Evolutionary conservation across 129 eudicot genomes (phyloP), one percentile per base, ranked within the genome.

Genomic region (Cynara cardunculus): DNA sequence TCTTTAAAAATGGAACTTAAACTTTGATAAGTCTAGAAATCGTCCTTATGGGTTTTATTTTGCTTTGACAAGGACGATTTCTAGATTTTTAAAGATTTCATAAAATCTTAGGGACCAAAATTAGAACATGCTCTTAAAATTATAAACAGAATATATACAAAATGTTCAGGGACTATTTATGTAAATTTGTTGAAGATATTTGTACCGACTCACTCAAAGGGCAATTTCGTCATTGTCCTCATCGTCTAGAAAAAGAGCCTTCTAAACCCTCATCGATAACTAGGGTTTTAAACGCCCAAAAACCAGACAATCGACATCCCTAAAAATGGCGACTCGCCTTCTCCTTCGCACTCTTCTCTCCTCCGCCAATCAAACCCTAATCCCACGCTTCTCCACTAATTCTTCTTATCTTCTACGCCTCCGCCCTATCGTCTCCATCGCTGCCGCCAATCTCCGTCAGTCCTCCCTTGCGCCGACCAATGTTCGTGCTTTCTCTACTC

Each of bases 401-500:
- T 82, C 93, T 13, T 71, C 76, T 6, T 25, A 69, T 34, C 37
- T 87, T 76, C 53, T 68, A 69, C 97, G 94, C 37, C 83, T 86
- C 83, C 98, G 94, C 5, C 91, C 93, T 5, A 73, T 91, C 18
- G 75, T 79, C 65, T 24, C 65, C 65, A 0, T 56, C 78, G 81
- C 89, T 84, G 87, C 75, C 25, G 84, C 79, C 22, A 49, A 24
- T 85, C 32, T 85, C 78, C 44, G 56, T 69, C 83, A 73, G 26
- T 61, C 72, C 41, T 81, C 95, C 21, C 83, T 86, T 7, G 46
- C 86, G 19, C 35, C 75, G 25, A 62, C 80, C 13, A 10, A 79
- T 30, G 27, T 80, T 14, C 90, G 98, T 61, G 83, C 80, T 0
- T 92, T 89, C 78, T 74, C 98, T 5, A 90, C 98, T 0, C 92